Base-by-base conservation (phyloP, 441 rosid genomes). In the Dalechampia spathulata region DNA sequence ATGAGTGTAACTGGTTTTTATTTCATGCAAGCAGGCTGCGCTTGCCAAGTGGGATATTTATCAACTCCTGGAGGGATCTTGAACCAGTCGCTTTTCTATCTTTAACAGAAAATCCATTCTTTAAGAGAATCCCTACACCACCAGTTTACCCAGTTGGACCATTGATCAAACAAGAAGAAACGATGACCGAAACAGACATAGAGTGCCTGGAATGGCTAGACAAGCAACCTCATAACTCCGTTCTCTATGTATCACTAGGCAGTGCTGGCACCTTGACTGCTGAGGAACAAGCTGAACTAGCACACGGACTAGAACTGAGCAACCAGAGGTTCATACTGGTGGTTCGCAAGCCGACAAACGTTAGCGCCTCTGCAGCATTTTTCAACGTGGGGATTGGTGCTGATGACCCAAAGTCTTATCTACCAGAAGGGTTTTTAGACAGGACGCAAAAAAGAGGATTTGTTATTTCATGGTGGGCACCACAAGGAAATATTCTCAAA, bases 111-210 rank as follows among this genome's bases (percentile, higher is more conserved):
- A 40, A 46, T 40, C 23, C 51, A 13, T 62, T 62, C 22, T 63
- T 68, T 30, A 57, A 70, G 64, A 58, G 8, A 40, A 75, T 74
- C 32, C 55, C 47, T 17, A 69, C 41, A 3, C 70, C 66, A 6
- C 86, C 82, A n/a, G 51, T 89, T 65, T 49, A 74, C 53, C 73
- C 82, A 0, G 48, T 82, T 14, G 89, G 93, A 0, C 90, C 90
- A 1, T 0, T 82, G 75, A 39, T 82, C 71, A 66, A 10, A 72
- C 20, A 48, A 40, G 47, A 62, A 1, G 72, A 60, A 22, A 11
- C 58, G 13, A 17, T 43, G 44, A 64, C 48, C 42, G 17, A 16
- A 0, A 0, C 44, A 0, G 46, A 20, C 59, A 53, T 8, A 72
- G 66, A 27, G 63, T 64, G 80, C 0, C 36, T 78, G 20, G 51